phyloP scores from a whole-genome alignment of 192 early-diverging fungal species.

The Gryganskiella cystojenkinii region DNA sequence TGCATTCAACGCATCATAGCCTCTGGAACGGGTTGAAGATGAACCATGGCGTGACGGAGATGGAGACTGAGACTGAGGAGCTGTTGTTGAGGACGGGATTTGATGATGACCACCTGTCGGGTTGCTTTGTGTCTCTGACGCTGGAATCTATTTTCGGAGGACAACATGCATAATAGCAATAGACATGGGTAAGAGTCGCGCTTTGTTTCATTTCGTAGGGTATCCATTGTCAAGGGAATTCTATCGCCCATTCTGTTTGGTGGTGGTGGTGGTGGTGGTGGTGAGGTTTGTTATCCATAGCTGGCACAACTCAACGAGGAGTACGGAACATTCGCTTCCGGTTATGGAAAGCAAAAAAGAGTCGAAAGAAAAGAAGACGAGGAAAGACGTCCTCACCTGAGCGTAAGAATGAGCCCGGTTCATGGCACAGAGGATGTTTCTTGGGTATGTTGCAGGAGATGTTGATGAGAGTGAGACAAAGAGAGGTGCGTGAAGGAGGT shows the following conservation, averaged over 20 bases:
- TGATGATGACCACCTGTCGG: too few relatives aligned
- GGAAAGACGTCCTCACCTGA: constrained; percentile 24
- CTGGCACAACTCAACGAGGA: constrained; percentile 8
- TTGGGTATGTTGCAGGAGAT: too few relatives aligned
- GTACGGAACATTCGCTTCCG: background rate
- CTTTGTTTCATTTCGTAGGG: too few relatives aligned
- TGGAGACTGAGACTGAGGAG: too few relatives aligned
- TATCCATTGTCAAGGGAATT: too few relatives aligned
- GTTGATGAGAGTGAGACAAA: background rate
- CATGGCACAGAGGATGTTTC: too few relatives aligned
- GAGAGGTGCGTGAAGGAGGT: background rate
- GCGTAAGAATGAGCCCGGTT: constrained; percentile 40
- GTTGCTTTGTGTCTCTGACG: background rate
- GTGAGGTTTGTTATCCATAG: constrained; percentile 7
- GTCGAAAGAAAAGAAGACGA: background rate
- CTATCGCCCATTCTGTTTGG: too few relatives aligned
- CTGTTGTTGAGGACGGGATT: too few relatives aligned
- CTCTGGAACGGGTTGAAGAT: background rate
- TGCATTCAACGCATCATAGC: constrained; percentile 9
- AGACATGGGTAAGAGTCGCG: too few relatives aligned
- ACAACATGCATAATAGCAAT: background rate
- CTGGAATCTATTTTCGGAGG: constrained; percentile 2
- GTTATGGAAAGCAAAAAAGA: background rate
- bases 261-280: background rate
- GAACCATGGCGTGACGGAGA: too few relatives aligned